Conservation (phyloP, 2,329 filamentous ascomycete species). For the Colletotrichum scovillei region DNA sequence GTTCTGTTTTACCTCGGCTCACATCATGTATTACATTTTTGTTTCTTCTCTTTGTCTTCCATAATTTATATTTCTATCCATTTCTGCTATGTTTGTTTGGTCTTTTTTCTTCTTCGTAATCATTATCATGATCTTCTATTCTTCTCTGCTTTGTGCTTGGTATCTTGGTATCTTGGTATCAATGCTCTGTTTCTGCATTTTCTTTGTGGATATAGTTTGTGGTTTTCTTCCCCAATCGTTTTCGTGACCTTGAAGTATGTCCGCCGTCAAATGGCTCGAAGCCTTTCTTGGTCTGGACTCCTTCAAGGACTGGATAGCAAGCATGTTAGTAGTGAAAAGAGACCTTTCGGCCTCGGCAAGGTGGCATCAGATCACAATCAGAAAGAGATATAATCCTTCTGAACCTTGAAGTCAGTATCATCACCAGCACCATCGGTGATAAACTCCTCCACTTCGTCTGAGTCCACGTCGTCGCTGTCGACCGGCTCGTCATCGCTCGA, state of each 20-base stretch:
- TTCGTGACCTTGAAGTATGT: slow-evolving; percentile 6
- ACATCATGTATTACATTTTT: not conserved
- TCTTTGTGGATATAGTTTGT: slow-evolving; percentile 26
- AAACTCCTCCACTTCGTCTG: slow-evolving; percentile 77
- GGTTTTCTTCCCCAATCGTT: slow-evolving; percentile 6
- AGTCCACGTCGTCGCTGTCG: slow-evolving; percentile 83
- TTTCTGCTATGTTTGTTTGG: slow-evolving; percentile 34
- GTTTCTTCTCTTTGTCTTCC: slow-evolving; percentile 1
- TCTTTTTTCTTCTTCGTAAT: slow-evolving; percentile 16
- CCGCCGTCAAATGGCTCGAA: not conserved
- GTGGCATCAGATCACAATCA: slow-evolving; percentile 39
- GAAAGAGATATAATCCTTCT: slow-evolving; percentile 68
- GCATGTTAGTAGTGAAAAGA: slow-evolving; percentile 29
- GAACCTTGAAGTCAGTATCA: slow-evolving; percentile 66
- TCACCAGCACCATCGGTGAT: slow-evolving; percentile 65
- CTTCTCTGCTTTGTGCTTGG: not conserved
- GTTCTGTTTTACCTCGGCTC: not conserved
- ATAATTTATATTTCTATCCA: slow-evolving; percentile 10
- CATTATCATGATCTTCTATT: not conserved
- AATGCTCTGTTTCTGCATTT: slow-evolving; percentile 8
- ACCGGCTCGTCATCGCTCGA: slow-evolving; percentile 82
- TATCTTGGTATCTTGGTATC: slow-evolving; percentile 28
- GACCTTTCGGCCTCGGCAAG: slow-evolving; percentile 13
- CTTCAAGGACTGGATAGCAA: slow-evolving; percentile 30
- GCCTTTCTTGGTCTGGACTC: slow-evolving; percentile 4